Evolutionary conservation across 768 basidiomycete species (phyloP).

Genomic region (Naganishia vaughanmartiniae): DNA sequence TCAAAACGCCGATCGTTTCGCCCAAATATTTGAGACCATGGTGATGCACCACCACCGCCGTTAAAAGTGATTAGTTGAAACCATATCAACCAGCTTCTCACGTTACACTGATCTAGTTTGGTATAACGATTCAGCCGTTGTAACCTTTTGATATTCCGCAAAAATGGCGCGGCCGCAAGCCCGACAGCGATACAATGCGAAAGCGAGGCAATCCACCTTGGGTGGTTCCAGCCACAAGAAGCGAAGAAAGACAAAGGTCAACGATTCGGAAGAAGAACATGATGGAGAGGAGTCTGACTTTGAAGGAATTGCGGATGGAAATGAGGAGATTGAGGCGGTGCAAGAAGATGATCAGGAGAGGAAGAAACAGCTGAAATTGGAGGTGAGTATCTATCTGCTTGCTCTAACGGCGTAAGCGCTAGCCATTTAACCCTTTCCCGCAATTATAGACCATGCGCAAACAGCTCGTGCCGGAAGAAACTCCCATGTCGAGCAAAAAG

Average conservation of each 20-base stretch:
- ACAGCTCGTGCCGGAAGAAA: conserved; percentile 51
- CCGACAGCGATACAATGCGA: conserved; percentile 59
- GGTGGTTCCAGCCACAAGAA: conserved; percentile 66
- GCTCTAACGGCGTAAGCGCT: background rate
- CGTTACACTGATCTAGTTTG: background rate
- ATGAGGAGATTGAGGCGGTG: conserved; percentile 62
- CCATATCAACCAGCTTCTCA: background rate
- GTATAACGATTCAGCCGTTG: background rate
- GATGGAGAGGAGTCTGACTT: conserved; percentile 37
- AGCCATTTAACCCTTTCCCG: background rate
- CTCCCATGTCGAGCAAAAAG: conserved; percentile 78
- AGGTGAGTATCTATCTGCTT: conserved; percentile 56
- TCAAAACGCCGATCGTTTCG: conserved; percentile 13
- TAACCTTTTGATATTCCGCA: background rate
- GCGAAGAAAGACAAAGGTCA: conserved; percentile 51
- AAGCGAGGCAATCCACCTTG: conserved; percentile 64
- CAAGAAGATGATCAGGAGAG: conserved; percentile 61
- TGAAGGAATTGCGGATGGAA: conserved; percentile 32
- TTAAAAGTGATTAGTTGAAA: no score
- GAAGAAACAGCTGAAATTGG: conserved; percentile 63
- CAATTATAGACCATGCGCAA: conserved; percentile 7
- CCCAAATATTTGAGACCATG: conserved; percentile 22
- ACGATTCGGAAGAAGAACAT: conserved; percentile 31
- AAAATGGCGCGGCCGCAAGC: conserved; percentile 40
- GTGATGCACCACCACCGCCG: no score